Percentiles rank a stretch among this genome's conserved stretches.
Conservation (phyloP, 495 filamentous ascomycete species). For the Clavariopsis aquatica region DNA sequence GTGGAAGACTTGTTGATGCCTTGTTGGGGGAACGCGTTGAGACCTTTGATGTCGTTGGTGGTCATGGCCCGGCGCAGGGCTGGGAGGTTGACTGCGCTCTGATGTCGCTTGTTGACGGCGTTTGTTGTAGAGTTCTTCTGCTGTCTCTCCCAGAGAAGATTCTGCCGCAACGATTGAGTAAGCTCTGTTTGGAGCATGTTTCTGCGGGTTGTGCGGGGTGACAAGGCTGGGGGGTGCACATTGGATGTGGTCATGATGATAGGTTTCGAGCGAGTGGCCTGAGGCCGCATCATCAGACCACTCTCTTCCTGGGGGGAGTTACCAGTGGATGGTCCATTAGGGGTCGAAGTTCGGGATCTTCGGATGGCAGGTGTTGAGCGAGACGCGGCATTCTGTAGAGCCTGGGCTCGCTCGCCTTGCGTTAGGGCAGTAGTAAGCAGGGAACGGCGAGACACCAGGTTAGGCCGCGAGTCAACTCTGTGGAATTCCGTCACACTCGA, state of each 20-base stretch:
- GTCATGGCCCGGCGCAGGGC: conserved; percentile 51
- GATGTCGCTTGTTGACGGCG: conserved; percentile 84
- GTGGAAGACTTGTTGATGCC: conserved; percentile 11
- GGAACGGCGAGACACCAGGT: conserved; percentile 82
- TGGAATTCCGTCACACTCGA: conserved; percentile 86
- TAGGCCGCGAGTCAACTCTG: conserved; percentile 83
- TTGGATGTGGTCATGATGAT: conserved; percentile 79
- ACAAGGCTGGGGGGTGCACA: conserved; percentile 66
- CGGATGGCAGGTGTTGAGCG: conserved; percentile 82
- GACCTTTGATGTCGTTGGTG: conserved; percentile 80
- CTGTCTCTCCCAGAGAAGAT: conserved; percentile 83
- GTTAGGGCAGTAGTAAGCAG: conserved; percentile 89
- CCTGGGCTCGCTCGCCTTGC: conserved; percentile 67
- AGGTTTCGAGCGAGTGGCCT: conserved; percentile 77
- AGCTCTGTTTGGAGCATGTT: conserved; percentile 97
- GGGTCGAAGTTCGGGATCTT: conserved; percentile 70
- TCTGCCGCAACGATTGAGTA: conserved; percentile 73
- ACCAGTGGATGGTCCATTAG: conserved; percentile 71
- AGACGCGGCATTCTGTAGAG: conserved; percentile 65
- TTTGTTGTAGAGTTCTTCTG: conserved; percentile 87
- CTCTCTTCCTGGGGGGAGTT: conserved; percentile 72
- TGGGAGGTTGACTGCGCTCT: conserved; percentile 45
- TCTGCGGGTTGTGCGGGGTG: conserved; percentile 86
- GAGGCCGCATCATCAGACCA: conserved; percentile 69
- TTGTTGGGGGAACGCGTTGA: conserved; percentile 69